phyloP scores from a whole-genome alignment of 129 eudicot species.

The Apium graveolens region DNA sequence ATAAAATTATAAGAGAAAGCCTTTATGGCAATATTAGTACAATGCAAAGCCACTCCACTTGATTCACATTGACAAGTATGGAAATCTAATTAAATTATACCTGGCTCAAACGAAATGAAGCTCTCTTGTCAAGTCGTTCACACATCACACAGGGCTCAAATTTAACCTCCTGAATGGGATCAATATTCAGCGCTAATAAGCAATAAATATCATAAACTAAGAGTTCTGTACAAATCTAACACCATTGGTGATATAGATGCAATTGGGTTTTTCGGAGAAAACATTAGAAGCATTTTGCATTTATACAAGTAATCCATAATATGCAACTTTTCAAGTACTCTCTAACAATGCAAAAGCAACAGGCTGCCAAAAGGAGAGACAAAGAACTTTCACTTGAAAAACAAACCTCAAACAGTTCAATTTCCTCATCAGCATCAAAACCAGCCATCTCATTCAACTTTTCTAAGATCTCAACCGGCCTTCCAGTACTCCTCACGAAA shows the following conservation, averaged over 20 bases:
- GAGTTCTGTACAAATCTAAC: neutral
- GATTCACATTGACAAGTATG: neutral
- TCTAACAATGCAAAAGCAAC: neutral
- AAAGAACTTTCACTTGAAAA: neutral
- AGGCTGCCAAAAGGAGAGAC: neutral
- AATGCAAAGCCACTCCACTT: neutral
- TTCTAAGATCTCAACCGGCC: conserved; percentile 66
- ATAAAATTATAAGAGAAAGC: neutral
- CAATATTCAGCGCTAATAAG: neutral
- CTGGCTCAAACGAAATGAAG: conserved; percentile 81
- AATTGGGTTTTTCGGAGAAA: neutral
- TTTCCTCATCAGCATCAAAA: conserved; percentile 73
- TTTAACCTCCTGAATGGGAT: conserved; percentile 69
- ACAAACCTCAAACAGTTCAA: conserved; percentile 87
- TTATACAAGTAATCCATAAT: neutral
- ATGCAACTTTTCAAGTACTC: neutral
- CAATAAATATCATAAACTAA: neutral
- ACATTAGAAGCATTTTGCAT: neutral
- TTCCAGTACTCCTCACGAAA: conserved; percentile 67
- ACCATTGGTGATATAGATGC: neutral
- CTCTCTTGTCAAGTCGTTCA: conserved; percentile 71
- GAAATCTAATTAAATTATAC: conserved; percentile 20
- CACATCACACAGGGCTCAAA: conserved; percentile 95
- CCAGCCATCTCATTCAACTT: conserved; percentile 83
- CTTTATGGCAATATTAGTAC: neutral